phyloP scores from a whole-genome alignment of 371 early-diverging fungal genomes.

The Rozella allomycis region DNA sequence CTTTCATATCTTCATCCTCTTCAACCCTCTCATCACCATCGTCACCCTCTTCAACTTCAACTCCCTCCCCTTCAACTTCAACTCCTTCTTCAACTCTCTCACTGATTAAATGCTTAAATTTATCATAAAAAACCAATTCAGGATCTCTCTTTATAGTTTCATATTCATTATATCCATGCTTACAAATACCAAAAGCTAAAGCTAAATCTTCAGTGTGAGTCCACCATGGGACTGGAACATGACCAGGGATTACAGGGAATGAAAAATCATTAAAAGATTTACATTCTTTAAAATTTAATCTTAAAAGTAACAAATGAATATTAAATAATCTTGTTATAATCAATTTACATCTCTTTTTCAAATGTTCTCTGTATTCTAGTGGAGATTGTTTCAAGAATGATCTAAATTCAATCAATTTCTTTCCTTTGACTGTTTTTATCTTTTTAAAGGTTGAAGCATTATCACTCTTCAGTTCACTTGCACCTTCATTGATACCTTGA shows the following conservation, averaged over 20 bases:
- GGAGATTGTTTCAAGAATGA: conserved; percentile 45
- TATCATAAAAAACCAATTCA: conserved; percentile 23
- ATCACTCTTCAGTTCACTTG: too few relatives aligned
- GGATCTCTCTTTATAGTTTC: conserved; percentile 6
- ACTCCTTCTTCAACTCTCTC: neutral
- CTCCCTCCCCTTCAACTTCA: neutral
- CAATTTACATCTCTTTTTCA: conserved; percentile 44
- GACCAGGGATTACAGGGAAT: conserved; percentile 4
- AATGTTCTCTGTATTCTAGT: conserved; percentile 43
- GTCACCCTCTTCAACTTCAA: neutral
- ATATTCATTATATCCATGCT: conserved; percentile 58
- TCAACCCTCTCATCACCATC: conserved; percentile 7
- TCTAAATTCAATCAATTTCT: conserved; percentile 32
- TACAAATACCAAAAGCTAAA: conserved; percentile 47
- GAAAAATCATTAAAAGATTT: conserved; percentile 21
- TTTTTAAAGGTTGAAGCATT: too few relatives aligned
- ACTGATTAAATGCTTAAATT: conserved; percentile 2
- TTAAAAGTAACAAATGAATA: conserved; percentile 6
- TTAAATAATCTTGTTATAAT: conserved; percentile 35
- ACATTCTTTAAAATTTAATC: conserved; percentile 27
- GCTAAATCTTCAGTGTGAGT: conserved; percentile 56
- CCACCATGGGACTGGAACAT: conserved; percentile 57
- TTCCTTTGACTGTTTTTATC: conserved; percentile 39
- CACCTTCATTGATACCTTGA: too few relatives aligned
- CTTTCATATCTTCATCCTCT: conserved; percentile 26